Evolutionary conservation across 768 basidiomycete species (phyloP).

Genomic region (Boletus pseudopeckii): DNA sequence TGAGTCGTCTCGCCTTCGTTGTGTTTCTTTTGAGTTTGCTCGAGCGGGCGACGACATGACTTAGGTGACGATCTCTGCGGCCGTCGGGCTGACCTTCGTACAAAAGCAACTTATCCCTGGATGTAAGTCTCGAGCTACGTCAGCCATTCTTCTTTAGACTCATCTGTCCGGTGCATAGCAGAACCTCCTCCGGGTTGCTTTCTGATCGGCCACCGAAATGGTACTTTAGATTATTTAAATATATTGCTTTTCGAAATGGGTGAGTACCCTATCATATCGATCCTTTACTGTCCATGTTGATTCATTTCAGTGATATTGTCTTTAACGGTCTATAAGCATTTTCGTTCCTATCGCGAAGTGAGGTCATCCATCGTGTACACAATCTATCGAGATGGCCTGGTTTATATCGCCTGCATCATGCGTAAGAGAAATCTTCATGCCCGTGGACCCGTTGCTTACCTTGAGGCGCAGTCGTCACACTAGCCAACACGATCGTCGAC

Average conservation of each 20-base stretch:
- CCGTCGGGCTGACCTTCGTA: background rate
- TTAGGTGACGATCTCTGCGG: constrained; percentile 7
- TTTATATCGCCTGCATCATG: constrained; percentile 17
- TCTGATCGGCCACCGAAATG: background rate
- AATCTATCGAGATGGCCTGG: constrained; percentile 14
- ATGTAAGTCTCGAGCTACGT: background rate
- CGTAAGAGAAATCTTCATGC: background rate
- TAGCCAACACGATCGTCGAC: constrained; percentile 10
- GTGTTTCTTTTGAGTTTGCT: background rate
- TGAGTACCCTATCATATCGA: background rate
- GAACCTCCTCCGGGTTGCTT: background rate
- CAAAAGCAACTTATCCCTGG: constrained; percentile 2
- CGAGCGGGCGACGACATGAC: background rate
- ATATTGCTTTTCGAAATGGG: constrained; percentile 11
- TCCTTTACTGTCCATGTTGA: background rate
- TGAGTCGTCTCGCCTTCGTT: background rate
- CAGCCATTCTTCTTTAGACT: too few species aligned
- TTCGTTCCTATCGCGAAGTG: constrained; percentile 2
- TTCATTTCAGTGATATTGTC: constrained; percentile 4
- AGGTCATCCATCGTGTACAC: background rate
- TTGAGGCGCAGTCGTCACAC: constrained; percentile 9
- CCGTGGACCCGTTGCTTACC: background rate
- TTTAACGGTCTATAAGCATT: constrained; percentile 5
- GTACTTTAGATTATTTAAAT: constrained; percentile 2
- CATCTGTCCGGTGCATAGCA: background rate